These are phyloP conservation scores for Phytophthora capsici DNA, from an alignment of 352 stramenopile genomes.

Conservation along the genomic window DNA sequence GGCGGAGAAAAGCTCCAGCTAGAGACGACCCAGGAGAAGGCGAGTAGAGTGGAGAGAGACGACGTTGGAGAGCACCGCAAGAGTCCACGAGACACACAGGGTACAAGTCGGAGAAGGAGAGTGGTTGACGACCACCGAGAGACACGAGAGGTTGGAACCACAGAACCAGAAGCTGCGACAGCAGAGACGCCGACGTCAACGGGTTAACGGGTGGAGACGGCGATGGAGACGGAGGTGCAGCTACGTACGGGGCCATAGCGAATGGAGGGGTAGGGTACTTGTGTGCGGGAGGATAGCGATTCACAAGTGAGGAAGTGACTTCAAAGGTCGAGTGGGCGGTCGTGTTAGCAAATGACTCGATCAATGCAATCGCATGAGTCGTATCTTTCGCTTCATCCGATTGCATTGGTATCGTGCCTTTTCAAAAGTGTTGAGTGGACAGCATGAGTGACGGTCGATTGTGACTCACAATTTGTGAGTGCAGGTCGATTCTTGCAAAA, in stretches of 20 bases:
- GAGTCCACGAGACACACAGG: constrained; percentile 30
- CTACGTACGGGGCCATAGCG: constrained; percentile 19
- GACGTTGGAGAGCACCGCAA: constrained; percentile 7
- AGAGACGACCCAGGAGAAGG: constrained; percentile 9
- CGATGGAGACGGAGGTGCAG: constrained; percentile 16
- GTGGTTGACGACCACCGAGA: constrained; percentile 27
- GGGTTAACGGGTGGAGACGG: constrained; percentile 19
- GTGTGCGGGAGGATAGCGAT: neutral
- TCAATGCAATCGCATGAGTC: too few relatives aligned
- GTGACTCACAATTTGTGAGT: too few relatives aligned
- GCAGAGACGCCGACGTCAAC: constrained; percentile 30
- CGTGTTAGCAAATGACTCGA: too few relatives aligned
- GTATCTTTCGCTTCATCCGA: too few relatives aligned
- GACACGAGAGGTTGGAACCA: constrained; percentile 45
- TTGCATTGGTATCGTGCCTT: too few relatives aligned
- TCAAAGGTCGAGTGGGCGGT: neutral
- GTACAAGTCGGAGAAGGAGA: constrained; percentile 39
- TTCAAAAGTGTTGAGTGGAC: constrained; percentile 6
- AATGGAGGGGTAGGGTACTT: neutral
- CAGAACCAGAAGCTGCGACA: constrained; percentile 30
- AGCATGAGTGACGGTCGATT: constrained; percentile 4
- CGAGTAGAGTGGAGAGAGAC: constrained; percentile 22
- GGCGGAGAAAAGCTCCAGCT: constrained; percentile 28
- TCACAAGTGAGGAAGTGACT: constrained; percentile 10
- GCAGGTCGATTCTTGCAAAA: too few relatives aligned